Evolutionary conservation across 139 green algal species (phyloP).

Genomic region (Trebouxia sp.): DNA sequence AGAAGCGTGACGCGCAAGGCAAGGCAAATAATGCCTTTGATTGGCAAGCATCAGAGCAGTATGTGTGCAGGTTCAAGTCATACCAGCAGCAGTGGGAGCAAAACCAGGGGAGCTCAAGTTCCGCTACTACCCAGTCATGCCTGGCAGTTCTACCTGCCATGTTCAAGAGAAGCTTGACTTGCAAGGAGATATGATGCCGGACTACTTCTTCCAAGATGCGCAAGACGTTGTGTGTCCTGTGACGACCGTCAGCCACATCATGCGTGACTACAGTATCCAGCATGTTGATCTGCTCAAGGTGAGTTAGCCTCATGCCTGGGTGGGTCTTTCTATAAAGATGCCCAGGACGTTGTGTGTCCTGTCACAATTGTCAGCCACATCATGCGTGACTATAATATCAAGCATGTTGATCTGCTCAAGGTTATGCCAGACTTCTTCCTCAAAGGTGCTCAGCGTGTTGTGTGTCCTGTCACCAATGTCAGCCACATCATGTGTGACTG

Average conservation of each 20-base stretch:
- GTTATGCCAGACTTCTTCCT: neutral
- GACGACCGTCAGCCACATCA: neutral
- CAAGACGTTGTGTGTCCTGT: neutral
- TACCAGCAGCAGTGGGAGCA: neutral
- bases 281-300: slow-evolving; percentile 5
- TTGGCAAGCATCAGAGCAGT: neutral
- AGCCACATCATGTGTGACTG: neutral
- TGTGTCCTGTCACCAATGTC: neutral
- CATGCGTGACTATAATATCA: neutral
- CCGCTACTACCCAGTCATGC: neutral
- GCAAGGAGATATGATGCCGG: neutral
- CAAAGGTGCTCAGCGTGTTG: neutral
- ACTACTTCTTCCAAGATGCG: neutral
- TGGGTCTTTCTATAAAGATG: neutral
- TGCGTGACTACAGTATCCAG: neutral
- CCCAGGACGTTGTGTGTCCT: neutral
- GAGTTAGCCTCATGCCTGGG: neutral
- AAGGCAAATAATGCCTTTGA: neutral
- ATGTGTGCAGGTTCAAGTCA: neutral
- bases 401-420: neutral
- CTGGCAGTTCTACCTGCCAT: slow-evolving; percentile 8
- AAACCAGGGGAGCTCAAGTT: neutral
- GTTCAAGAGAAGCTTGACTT: neutral
- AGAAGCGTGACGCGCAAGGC: neutral
- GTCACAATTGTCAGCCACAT: neutral